Evolutionary conservation across 2,329 filamentous ascomycete species (phyloP).

Genomic region (Arthrocladium fulminans): DNA sequence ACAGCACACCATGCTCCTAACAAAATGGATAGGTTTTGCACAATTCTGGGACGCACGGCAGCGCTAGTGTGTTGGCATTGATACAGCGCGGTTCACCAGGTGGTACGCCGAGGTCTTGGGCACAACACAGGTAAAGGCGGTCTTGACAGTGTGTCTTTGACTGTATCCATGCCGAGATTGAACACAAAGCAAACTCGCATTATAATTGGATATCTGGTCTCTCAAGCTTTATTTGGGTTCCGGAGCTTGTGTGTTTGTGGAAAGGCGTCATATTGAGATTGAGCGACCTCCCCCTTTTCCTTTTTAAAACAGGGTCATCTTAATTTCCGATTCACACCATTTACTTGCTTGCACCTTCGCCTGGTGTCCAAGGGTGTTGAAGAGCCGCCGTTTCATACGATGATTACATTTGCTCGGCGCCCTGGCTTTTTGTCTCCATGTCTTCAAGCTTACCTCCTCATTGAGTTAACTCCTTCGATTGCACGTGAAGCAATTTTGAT

Average conservation of each 20-base stretch:
- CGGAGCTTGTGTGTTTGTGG: too few relatives aligned
- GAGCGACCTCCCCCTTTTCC: neutral
- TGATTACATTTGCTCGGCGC: constrained; percentile 3
- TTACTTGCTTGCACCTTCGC: constrained; percentile 7
- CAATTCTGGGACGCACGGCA: too few relatives aligned
- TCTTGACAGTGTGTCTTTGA: too few relatives aligned
- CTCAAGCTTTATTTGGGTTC: neutral
- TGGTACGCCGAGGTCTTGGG: too few relatives aligned
- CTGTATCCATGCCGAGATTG: neutral
- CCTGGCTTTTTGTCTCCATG: neutral
- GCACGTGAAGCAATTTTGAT: neutral
- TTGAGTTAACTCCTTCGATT: neutral
- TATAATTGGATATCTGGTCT: too few relatives aligned
- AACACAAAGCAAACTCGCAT: neutral
- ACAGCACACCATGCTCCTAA: too few relatives aligned
- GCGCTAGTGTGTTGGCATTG: too few relatives aligned
- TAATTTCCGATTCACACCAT: neutral
- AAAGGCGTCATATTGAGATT: too few relatives aligned
- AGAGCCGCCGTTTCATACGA: constrained; percentile 8
- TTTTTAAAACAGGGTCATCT: neutral
- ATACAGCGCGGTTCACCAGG: too few relatives aligned
- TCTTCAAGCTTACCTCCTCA: neutral
- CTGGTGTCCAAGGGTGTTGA: neutral
- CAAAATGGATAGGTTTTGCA: too few relatives aligned
- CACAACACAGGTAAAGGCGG: too few relatives aligned